Percentiles rank a stretch among this genome's conserved stretches.
Evolutionary conservation across 2,329 filamentous ascomycete species (phyloP).

Genomic region (Cercospora berteroae): DNA sequence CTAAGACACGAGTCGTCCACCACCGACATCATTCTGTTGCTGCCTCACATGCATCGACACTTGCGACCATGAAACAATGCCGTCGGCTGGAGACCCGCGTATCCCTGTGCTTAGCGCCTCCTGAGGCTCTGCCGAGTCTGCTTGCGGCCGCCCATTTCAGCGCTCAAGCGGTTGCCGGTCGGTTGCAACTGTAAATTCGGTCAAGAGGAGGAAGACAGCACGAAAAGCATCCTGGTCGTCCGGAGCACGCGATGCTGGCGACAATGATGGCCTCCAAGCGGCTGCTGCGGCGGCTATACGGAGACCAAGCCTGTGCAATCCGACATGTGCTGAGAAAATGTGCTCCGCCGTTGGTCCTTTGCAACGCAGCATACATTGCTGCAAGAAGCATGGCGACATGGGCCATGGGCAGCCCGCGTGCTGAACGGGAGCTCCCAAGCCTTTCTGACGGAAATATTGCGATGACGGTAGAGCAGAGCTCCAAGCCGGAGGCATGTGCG

Average conservation of each 20-base stretch:
- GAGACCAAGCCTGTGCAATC: background rate
- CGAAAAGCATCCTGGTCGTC: background rate
- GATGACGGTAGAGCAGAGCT: background rate
- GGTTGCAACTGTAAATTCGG: background rate
- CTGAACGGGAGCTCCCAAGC: background rate
- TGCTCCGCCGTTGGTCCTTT: background rate
- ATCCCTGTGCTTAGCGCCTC: background rate
- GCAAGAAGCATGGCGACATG: background rate
- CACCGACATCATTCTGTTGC: background rate
- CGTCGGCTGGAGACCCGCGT: background rate
- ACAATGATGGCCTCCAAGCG: background rate
- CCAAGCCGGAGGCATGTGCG: background rate
- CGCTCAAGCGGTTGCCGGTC: background rate
- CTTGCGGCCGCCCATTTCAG: background rate
- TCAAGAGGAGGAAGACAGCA: background rate
- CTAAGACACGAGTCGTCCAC: background rate
- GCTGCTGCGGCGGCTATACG: background rate
- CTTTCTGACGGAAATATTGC: background rate
- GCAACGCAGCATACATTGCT: background rate
- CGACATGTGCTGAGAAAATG: background rate
- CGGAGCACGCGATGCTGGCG: background rate
- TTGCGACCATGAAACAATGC: conserved; percentile 1
- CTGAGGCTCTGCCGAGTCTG: background rate
- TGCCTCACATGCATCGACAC: conserved; percentile 1
- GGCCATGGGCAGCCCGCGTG: background rate